These are phyloP conservation scores for Thuja plicata DNA, from an alignment of 83 land plant genomes.

Conservation along the genomic window DNA sequence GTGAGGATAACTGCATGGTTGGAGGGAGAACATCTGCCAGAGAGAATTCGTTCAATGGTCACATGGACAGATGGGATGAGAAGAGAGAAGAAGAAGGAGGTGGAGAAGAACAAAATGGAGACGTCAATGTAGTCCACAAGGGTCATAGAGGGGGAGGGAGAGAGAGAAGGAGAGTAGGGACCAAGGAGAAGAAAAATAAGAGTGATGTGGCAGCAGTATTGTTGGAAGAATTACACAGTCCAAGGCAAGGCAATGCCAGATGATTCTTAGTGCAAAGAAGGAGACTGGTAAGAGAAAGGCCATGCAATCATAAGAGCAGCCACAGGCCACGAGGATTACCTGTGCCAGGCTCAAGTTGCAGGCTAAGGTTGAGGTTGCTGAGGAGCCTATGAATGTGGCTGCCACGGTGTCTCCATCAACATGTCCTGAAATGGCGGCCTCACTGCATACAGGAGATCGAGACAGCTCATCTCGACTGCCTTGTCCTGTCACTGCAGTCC, in stretches of 20 bases:
- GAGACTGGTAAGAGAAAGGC: constrained; percentile 2
- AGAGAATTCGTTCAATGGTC: not conserved
- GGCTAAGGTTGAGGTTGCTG: not conserved
- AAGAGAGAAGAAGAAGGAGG: not conserved
- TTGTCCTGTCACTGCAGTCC: not conserved
- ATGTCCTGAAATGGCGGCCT: not conserved
- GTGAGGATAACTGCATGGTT: not conserved
- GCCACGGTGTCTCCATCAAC: not conserved
- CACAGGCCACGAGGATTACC: not conserved
- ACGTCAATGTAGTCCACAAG: not conserved
- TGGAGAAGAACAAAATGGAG: not conserved
- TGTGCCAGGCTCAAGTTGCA: not conserved
- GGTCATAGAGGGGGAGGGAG: not conserved
- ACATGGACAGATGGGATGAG: not conserved
- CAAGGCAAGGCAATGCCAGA: constrained; percentile 5
- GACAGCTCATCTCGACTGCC: not conserved
- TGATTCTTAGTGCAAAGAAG: not conserved
- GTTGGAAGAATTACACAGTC: constrained; percentile 14
- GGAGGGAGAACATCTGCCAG: not conserved
- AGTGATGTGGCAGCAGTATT: not conserved
- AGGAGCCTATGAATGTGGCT: constrained; percentile 2
- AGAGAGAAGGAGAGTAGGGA: not conserved
- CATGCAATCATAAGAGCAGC: not conserved
- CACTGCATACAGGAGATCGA: not conserved
- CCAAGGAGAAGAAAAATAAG: constrained; percentile 1